Base-by-base conservation (phyloP, 2,329 filamentous ascomycete genomes). In the Sporothrix pallida region DNA sequence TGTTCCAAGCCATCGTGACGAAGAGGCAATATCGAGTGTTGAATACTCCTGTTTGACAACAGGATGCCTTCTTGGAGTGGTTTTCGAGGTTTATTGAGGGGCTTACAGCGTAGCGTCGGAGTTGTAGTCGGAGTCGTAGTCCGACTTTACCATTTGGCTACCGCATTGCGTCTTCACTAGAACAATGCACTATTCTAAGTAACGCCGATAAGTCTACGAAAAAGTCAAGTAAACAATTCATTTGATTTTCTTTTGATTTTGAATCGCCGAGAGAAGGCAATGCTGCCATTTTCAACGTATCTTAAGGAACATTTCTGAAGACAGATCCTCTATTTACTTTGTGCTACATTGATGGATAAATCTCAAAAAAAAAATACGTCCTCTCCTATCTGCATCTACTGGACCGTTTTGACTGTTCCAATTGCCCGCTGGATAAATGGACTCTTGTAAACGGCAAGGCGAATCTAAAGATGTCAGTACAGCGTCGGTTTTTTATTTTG, bases 361-460 rank as follows among this genome's bases (percentile, higher is more conserved):
- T 5, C 31, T 5, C 31, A 37, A 2, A 26, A 37, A 2, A 26
- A 37, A 37, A 37, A 37, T 37, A 37, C 3, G 31, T 37, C 31
- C 31, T 37, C 31, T 3, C 31, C 4, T 65, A 46, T 4, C 9
- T 4, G 60, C 4, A 6, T 26, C 20, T 50, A 68, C 20, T 17
- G 48, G 20, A n/a, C 37, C 26, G 56, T 68, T 23, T 54, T 37
- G 26, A 56, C 48, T 1, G 26, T 44, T 3, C 67, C 26, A 42
- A 69, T 31, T 0, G 23, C 44, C 7, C 54, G 52, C 6, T 67
- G 70, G 9, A 42, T 68, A 5, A 54, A 31, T 44, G 48, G 13
- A 42, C 31, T 70, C 37, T 70, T 74, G 37, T 71, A 67, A 2
- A 74, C 58, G 23, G 62, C 44, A n/a, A 44, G 54, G 15, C 72